Percentiles rank a stretch among this genome's conserved stretches.
Evolutionary conservation across 2,329 filamentous ascomycete genomes (phyloP).

Genomic region (Raffaelea ambrosiae): DNA sequence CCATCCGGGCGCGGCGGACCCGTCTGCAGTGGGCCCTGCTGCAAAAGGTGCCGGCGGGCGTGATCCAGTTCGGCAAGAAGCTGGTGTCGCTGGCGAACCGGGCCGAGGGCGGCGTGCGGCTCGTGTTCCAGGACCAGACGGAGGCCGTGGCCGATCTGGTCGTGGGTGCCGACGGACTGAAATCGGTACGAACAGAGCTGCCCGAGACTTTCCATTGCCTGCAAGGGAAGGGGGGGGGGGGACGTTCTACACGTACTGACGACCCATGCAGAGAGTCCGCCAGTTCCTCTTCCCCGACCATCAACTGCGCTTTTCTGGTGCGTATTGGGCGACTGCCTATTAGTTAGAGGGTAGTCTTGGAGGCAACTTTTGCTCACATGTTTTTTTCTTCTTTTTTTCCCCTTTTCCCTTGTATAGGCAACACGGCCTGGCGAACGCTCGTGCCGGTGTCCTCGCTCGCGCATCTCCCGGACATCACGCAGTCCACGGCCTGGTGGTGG

Average conservation of each 20-base stretch:
- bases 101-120: not conserved
- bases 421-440: not conserved
- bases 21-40: not conserved
- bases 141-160: slow-evolving; percentile 35
- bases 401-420: not conserved
- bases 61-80: not conserved
- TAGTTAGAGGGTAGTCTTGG: too few relatives aligned
- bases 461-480: not conserved
- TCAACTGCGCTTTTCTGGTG: not conserved
- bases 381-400: too few relatives aligned
- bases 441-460: not conserved
- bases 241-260: too few relatives aligned
- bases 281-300: not conserved
- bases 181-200: slow-evolving; percentile 38
- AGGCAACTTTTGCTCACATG: too few relatives aligned
- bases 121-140: slow-evolving; percentile 21
- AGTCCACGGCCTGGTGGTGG: slow-evolving; percentile 1
- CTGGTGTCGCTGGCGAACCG: not conserved
- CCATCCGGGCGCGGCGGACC: not conserved
- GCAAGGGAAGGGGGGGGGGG: too few relatives aligned
- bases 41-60: not conserved
- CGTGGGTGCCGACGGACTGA: slow-evolving; percentile 41
- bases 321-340: not conserved
- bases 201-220: slow-evolving; percentile 27
- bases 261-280: slow-evolving; percentile 1